phyloP scores from a whole-genome alignment of 1,284 basidiomycete genomes.

The Microbotryum violaceum region DNA sequence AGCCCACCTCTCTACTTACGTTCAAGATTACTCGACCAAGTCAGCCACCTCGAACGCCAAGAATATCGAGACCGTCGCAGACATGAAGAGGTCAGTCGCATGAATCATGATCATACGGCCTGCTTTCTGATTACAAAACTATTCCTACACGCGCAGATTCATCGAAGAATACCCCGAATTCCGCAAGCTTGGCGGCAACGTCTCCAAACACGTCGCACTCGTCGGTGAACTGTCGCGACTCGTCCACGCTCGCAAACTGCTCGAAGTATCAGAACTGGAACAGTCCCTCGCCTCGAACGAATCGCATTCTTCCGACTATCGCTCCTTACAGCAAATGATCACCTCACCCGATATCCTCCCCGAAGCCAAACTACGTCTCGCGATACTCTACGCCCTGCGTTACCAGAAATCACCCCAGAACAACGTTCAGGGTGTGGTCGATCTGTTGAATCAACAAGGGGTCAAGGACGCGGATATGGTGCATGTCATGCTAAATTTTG shows the following conservation, averaged over 20 bases:
- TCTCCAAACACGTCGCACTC: constrained; percentile 94
- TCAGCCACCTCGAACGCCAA: constrained; percentile 60
- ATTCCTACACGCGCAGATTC: constrained; percentile 46
- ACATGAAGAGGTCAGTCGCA: constrained; percentile 67
- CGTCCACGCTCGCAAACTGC: constrained; percentile 73
- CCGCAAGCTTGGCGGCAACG: constrained; percentile 89
- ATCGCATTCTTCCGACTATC: neutral
- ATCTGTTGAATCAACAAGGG: constrained; percentile 70
- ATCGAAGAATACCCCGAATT: constrained; percentile 99
- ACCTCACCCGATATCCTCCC: constrained; percentile 59
- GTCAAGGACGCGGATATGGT: constrained; percentile 87
- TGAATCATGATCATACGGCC: neutral
- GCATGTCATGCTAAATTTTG: constrained; percentile 85
- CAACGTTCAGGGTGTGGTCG: constrained; percentile 76
- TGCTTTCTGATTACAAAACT: neutral
- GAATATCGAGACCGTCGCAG: constrained; percentile 87
- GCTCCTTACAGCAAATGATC: constrained; percentile 61
- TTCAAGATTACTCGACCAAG: constrained; percentile 84
- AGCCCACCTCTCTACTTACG: constrained; percentile 84
- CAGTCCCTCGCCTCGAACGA: constrained; percentile 91
- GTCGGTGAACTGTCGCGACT: constrained; percentile 91
- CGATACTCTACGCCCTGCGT: constrained; percentile 88
- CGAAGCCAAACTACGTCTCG: constrained; percentile 80
- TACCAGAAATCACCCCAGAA: constrained; percentile 87
- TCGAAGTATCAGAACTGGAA: constrained; percentile 90